Base-by-base conservation (phyloP, 2,329 filamentous ascomycete species). In the Pyricularia pennisetigena region DNA sequence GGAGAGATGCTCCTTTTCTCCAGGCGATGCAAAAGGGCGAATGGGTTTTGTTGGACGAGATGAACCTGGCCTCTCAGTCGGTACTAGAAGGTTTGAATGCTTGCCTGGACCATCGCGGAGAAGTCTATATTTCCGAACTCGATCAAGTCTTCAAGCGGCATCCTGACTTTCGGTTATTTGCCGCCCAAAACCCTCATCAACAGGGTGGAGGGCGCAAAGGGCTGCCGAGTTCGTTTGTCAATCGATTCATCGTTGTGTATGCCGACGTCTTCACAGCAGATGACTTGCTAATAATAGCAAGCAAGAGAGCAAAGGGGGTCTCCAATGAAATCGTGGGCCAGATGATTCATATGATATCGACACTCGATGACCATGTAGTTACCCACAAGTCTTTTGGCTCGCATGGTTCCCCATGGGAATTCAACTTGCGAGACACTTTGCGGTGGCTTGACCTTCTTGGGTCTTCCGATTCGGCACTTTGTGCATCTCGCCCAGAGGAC, bases 41-140 rank as follows among this genome's bases (percentile, higher is more conserved):
- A 73, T 99, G 95, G 95, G 95, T 99, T 12, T 82, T 99, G 30
- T 84, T 99, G 0, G 95, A 99, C 75, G 95, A 99, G 81, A 99
- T 99, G 95, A 99, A 99, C 74, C 81, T 99, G 71, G 95, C 96
- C 1, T 98, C 94, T 0, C 95, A 99, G 76, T 97, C 94, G 4
- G 94, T 99, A 1, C 85, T 99, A 0, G 95, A 99, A 80, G 96
- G 95, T 71, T 82, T 99, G 35, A 99, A 99, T 73, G 94, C 95
- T 26, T 98, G 95, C 80, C 85, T 99, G 32, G 95, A 99, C 77
- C 96, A 99, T 77, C 89, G 96, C 78, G 94, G 95, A 69, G 92
- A 97, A 77, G 92, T 97, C 0, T 99, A 97, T 75, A 89, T 99
- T 69, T 93, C 95, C 0, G 96, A 99, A 75, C 85, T 99, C 14